Evolutionary conservation across 441 rosid genomes (phyloP).

Genomic region (Hura crepitans): DNA sequence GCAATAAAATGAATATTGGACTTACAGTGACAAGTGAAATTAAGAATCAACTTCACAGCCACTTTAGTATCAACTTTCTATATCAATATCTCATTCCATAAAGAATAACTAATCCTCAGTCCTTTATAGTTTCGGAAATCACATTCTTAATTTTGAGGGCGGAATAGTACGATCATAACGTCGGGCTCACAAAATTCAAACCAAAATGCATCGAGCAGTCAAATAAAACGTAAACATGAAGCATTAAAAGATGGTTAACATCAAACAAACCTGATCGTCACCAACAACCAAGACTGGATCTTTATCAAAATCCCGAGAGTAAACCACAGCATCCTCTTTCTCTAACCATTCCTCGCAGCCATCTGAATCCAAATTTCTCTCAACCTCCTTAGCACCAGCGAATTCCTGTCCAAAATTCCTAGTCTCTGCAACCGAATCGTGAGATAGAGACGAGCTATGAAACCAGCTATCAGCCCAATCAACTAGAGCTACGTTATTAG

Average conservation of each 20-base stretch:
- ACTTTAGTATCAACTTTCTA: slow-evolving; percentile 10
- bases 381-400: slow-evolving; percentile 18
- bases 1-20: neutral
- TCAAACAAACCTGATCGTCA: slow-evolving; percentile 44
- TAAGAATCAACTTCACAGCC: neutral
- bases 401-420: slow-evolving; percentile 17
- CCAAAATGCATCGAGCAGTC: neutral
- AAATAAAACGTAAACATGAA: neutral
- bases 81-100: neutral
- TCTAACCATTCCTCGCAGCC: slow-evolving; percentile 77
- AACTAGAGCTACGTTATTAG: slow-evolving; percentile 50
- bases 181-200: neutral
- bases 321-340: slow-evolving; percentile 55
- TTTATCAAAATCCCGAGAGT: slow-evolving; percentile 60
- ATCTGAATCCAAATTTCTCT: slow-evolving; percentile 21
- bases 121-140: neutral
- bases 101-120: slow-evolving; percentile 2
- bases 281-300: slow-evolving; percentile 62
- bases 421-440: slow-evolving; percentile 10
- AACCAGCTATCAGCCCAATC: slow-evolving; percentile 41
- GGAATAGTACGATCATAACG: neutral
- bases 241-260: neutral
- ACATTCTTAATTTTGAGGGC: neutral
- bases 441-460: slow-evolving; percentile 5
- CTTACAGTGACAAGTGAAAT: neutral